phyloP scores from a whole-genome alignment of 2,329 filamentous ascomycete species.

The Colletotrichum lupini region DNA sequence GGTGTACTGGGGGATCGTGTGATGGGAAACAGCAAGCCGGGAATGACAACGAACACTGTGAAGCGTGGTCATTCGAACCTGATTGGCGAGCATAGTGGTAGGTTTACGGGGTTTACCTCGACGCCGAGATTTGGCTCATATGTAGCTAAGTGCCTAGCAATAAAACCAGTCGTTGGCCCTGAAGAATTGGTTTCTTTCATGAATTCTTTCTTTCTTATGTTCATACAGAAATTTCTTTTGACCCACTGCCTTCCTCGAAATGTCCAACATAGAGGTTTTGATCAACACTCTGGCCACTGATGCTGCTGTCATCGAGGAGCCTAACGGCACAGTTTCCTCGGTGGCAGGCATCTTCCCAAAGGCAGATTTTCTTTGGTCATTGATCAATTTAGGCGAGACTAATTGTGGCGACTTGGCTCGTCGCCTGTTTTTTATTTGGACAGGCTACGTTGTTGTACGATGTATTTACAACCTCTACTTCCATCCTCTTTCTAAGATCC shows the following conservation, averaged over 20 bases:
- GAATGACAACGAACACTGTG: background rate
- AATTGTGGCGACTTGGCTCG: background rate
- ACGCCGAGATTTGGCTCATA: too few relatives aligned
- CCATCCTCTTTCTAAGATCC: conserved; percentile 43
- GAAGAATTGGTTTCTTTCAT: background rate
- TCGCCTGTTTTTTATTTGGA: background rate
- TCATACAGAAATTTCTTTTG: background rate
- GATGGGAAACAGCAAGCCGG: background rate
- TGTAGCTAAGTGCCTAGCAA: background rate
- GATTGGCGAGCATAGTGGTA: background rate
- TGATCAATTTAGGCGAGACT: background rate
- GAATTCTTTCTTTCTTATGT: background rate
- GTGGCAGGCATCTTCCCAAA: background rate
- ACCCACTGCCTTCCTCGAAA: background rate
- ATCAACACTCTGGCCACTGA: background rate
- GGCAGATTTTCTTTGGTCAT: background rate
- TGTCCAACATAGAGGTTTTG: background rate
- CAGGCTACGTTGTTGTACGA: background rate
- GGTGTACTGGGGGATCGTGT: background rate
- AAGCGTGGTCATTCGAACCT: background rate
- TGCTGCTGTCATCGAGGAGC: background rate
- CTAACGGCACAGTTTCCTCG: background rate
- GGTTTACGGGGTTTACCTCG: background rate
- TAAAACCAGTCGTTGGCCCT: background rate
- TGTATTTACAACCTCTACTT: conserved; percentile 41